Evolutionary conservation across 768 basidiomycete species (phyloP), one percentile per base, ranked within the genome.

Genomic region (Phylloporus sp.): DNA sequence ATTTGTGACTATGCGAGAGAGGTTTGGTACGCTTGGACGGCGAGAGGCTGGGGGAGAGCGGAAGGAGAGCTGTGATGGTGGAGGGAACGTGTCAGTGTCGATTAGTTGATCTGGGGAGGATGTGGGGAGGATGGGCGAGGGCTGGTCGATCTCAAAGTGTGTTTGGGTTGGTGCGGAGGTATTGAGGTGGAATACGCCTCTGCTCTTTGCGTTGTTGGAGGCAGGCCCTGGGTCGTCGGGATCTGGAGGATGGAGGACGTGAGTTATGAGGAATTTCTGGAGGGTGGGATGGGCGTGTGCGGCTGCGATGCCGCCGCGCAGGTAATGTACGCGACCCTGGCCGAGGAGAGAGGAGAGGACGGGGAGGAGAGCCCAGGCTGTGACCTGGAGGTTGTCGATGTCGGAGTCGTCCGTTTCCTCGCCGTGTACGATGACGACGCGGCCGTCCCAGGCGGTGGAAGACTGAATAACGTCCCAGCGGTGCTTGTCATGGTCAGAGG

Each of bases 321-420:
- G 71, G 68, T 86, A 91, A 60, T 82, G 77, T 9, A 80, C 78
- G 39, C 63, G 71, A 52, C 79, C 80, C 11, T 66, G 61, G 40
- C 71, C 69, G 22, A 87, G 67, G 33, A 90, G 71, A 6, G 83
- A 77, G 5, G 73, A 60, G 5, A 91, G 64, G 34, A 88, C 73
- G 22, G 77, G 73, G 20, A 90, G 72, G 28, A 91, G 72, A 1
- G 79, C 78, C 86, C 88, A 90, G 1, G 86, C 76, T 26, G 81
- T 78, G 33, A 71, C 63, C 45, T 78, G 73, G 15, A 71, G 63
- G 54, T 79, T 79, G 44, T 73, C 69, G 54, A 71, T 79, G 56
- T 86, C 81, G 44, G 75, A 77, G 44, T 74, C 69, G 61, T 86
- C 82, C 74, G 90, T 90, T 49, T 82, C 82, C 48, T 89, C 84